Conservation (phyloP, 2,329 filamentous ascomycete species). For the Hysterium pulicare region DNA sequence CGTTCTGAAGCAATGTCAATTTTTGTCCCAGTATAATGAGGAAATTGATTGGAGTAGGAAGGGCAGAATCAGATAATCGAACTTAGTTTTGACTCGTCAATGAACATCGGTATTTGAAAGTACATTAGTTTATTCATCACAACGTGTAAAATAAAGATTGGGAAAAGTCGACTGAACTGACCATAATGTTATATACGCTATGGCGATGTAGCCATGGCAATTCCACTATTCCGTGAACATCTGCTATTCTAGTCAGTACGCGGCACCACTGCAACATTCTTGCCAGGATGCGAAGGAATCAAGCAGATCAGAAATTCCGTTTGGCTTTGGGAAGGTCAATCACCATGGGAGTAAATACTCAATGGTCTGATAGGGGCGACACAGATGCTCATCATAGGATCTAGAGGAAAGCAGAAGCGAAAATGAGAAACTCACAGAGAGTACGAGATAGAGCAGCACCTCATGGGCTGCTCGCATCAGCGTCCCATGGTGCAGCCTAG, state of each 20-base stretch:
- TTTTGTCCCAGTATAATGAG: too few species aligned
- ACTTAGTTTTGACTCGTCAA: slow-evolving; percentile 9
- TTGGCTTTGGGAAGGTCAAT: slow-evolving; percentile 2
- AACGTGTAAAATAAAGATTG: slow-evolving; percentile 1
- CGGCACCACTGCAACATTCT: too few species aligned
- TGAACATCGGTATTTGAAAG: slow-evolving; percentile 13
- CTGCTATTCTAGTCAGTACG: background rate
- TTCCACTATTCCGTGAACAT: too few species aligned
- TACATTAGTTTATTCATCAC: slow-evolving; percentile 12
- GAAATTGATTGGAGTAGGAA: slow-evolving; percentile 1
- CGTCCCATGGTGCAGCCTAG: too few species aligned
- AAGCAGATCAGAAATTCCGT: slow-evolving; percentile 3
- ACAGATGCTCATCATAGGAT: slow-evolving; percentile 26
- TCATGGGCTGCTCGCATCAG: too few species aligned
- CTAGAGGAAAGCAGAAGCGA: slow-evolving; percentile 13
- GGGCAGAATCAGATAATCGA: slow-evolving; percentile 11
- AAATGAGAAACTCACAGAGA: too few species aligned
- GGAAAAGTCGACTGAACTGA: background rate
- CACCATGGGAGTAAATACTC: slow-evolving; percentile 5
- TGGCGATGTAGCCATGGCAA: too few species aligned
- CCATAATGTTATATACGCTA: too few species aligned
- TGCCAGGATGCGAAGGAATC: too few species aligned
- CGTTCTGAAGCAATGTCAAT: too few species aligned
- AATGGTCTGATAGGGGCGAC: slow-evolving; percentile 24
- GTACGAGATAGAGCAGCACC: too few species aligned